Conservation (phyloP, 2,329 filamentous ascomycete species). For the Penicillium crustosum region DNA sequence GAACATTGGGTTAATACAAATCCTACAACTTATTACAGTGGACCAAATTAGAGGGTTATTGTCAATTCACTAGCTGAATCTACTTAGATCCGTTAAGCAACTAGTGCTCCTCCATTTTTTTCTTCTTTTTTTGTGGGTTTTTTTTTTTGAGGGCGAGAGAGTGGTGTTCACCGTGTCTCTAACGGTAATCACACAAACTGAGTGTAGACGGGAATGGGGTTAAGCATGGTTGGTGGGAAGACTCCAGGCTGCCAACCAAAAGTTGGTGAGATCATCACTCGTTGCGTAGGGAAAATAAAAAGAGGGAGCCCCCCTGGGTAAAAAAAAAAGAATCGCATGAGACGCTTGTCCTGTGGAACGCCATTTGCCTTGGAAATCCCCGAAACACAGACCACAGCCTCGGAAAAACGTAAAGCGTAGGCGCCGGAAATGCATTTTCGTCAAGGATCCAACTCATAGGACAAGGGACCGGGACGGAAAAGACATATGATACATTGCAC, state of each 20-base stretch:
- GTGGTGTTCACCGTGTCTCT: background rate
- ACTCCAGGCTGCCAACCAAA: background rate
- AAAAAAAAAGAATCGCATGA: background rate
- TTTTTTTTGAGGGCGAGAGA: conserved; percentile 3
- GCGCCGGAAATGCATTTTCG: conserved; percentile 21
- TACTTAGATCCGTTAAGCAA: conserved; percentile 13
- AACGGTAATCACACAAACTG: background rate
- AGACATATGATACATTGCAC: conserved; percentile 33
- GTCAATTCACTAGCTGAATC: conserved; percentile 32
- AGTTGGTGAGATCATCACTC: conserved; percentile 7
- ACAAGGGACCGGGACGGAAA: conserved; percentile 8
- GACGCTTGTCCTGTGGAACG: conserved; percentile 15
- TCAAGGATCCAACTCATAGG: conserved; percentile 7
- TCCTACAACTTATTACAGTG: background rate
- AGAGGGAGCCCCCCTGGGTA: conserved; percentile 2
- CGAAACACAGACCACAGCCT: conserved; percentile 8
- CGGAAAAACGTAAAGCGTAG: conserved; percentile 10
- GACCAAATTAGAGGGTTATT: conserved; percentile 26
- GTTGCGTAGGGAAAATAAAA: conserved; percentile 1
- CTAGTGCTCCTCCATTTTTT: conserved; percentile 30
- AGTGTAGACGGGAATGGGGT: background rate
- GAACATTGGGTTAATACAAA: background rate
- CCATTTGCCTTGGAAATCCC: conserved; percentile 19
- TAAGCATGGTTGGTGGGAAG: background rate
- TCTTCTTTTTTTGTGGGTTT: conserved; percentile 20